Evolutionary conservation across 331 rosid genomes (phyloP), one percentile per base, ranked within the genome.

Genomic region (Phaseolus coccineus): DNA sequence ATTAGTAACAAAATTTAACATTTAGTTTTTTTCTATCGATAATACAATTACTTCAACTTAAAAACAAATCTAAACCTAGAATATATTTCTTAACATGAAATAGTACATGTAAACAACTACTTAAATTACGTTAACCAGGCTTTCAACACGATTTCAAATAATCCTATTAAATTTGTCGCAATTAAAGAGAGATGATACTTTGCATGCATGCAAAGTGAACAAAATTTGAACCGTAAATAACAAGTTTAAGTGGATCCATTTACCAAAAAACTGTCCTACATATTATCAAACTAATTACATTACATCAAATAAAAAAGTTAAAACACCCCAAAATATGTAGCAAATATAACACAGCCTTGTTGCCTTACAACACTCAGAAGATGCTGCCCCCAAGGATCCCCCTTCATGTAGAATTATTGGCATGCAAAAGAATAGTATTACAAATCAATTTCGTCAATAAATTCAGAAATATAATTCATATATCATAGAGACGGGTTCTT

Each of bases 381-480:
- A 47, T 39, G 46, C 74, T 39, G 51, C 84, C 59, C 13, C 14
- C 42, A 13, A 68, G 15, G 77, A 62, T 27, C 55, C 42, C 57
- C 79, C 70, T 42, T 4, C 22, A 24, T n/a, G 51, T 40, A 46
- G 48, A 33, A 81, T 56, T 40, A 51, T 53, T 55, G 71, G 35
- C 53, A 67, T 81, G 47, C 16, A 30, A 83, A 86, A 83, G 80
- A 83, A 80, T 77, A 76, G 73, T 67, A 86, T 77, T 73, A 77
- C 80, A 86, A 79, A 56, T 83, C 81, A 81, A 83, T 37, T 76
- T 69, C n/a, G 80, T 46, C 19, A 40, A 63, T 37, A 48, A 35
- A 66, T 63, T 62, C 15, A 65, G 66, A 61, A 50, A 71, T 73
- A 61, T 85, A 79, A 58, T 73, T 72, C 56, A 51, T 14, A 68